Evolutionary conservation across 805 yeast genomes (phyloP).

Genomic region (Saturnispora dispora): DNA sequence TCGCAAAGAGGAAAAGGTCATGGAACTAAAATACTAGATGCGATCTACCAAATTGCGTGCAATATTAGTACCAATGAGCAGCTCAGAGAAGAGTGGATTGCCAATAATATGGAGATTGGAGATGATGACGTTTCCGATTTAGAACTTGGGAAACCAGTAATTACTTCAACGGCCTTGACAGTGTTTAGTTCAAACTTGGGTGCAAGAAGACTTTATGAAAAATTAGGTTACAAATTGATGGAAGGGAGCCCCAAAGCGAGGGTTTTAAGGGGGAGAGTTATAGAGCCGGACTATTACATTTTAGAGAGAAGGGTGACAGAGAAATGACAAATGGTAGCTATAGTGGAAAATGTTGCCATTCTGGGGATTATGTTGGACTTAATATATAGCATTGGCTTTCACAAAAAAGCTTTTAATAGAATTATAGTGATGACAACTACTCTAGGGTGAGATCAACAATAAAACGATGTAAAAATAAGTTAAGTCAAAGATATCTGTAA

Average conservation of each 20-base stretch:
- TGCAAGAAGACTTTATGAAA: conserved; percentile 8
- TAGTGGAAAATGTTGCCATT: background rate
- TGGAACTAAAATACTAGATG: conserved; percentile 33
- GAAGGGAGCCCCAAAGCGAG: conserved; percentile 6
- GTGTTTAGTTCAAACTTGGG: conserved; percentile 10
- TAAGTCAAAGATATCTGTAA: too few species aligned
- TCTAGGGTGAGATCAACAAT: too few species aligned
- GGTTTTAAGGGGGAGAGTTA: conserved; percentile 4
- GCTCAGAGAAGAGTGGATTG: conserved; percentile 8
- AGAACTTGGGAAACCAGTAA: background rate
- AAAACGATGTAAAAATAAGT: too few species aligned
- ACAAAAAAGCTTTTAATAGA: too few species aligned
- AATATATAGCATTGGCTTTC: too few species aligned
- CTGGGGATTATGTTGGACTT: too few species aligned
- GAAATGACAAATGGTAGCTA: background rate
- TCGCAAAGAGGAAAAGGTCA: conserved; percentile 27
- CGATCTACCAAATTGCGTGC: conserved; percentile 29
- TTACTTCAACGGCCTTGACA: conserved; percentile 9
- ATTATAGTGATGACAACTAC: too few species aligned
- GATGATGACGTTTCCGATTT: conserved; percentile 2
- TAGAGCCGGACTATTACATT: conserved; percentile 12
- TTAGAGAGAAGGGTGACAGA: conserved; percentile 6
- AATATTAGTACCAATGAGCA: conserved; percentile 8
- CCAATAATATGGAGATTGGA: background rate
- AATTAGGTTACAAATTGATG: conserved; percentile 1